Conservation (phyloP, 192 early-diverging fungal genomes). For the Dispira simplex region DNA sequence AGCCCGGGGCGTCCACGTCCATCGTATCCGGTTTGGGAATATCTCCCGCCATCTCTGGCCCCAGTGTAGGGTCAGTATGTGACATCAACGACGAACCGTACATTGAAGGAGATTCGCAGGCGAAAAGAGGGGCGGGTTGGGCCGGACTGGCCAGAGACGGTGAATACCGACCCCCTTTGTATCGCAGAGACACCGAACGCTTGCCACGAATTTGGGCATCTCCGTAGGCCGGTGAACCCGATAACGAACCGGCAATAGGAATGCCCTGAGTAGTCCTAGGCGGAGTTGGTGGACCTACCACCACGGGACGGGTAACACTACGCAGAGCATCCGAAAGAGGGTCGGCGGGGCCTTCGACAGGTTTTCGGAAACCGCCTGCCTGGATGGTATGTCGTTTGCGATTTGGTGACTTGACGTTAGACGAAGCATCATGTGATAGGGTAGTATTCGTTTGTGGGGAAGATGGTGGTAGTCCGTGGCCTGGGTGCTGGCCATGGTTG, state of each 20-base stretch:
- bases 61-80: not conserved
- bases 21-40: not conserved
- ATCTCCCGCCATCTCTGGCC: not conserved
- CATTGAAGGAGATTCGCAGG: constrained; percentile 8
- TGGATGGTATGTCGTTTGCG: too few relatives aligned
- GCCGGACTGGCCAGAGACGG: not conserved
- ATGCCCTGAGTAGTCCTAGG: not conserved
- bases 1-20: not conserved
- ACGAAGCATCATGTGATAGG: too few relatives aligned
- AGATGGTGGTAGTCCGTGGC: too few relatives aligned
- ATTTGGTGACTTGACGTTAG: too few relatives aligned
- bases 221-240: not conserved
- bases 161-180: constrained; percentile 7
- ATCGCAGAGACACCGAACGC: constrained; percentile 5
- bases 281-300: not conserved
- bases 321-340: not conserved
- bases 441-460: too few relatives aligned
- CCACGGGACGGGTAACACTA: not conserved
- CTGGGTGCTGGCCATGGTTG: too few relatives aligned
- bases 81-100: not conserved
- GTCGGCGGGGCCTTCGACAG: not conserved
- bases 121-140: not conserved
- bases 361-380: too few relatives aligned
- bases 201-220: not conserved
- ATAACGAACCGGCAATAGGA: not conserved